Evolutionary conservation across 176 grass and related monocot species (phyloP).

Genomic region (Musa schizocarpa): DNA sequence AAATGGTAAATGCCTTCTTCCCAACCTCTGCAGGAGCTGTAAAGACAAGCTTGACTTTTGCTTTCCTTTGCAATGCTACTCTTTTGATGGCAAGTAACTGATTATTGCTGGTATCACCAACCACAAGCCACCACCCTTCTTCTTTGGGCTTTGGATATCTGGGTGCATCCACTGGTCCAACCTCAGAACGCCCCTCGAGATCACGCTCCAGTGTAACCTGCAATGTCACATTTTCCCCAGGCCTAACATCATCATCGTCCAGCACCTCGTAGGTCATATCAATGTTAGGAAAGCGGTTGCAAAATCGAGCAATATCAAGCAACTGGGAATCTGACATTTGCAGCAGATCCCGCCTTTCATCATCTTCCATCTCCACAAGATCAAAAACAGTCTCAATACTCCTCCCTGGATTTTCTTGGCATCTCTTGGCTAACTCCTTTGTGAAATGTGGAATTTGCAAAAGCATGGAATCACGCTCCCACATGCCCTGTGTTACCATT

Average conservation of each 20-base stretch:
- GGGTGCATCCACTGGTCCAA: conserved; percentile 70
- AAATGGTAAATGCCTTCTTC: conserved; percentile 66
- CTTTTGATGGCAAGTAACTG: conserved; percentile 88
- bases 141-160: conserved; percentile 88
- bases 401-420: conserved; percentile 63
- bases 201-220: conserved; percentile 85
- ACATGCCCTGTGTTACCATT: conserved; percentile 97
- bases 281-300: conserved; percentile 82
- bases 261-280: conserved; percentile 84
- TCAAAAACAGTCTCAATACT: conserved; percentile 81
- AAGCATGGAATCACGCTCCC: conserved; percentile 80
- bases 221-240: conserved; percentile 54
- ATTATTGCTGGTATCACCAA: conserved; percentile 39
- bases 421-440: conserved; percentile 65
- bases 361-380: conserved; percentile 65
- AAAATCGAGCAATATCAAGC: conserved; percentile 62
- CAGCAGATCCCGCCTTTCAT: conserved; percentile 57
- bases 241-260: conserved; percentile 50
- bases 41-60: conserved; percentile 73
- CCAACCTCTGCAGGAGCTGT: conserved; percentile 41
- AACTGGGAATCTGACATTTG: conserved; percentile 68
- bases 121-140: conserved; percentile 92
- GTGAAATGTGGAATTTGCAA: conserved; percentile 77
- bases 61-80: conserved; percentile 58
- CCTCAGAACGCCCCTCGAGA: conserved; percentile 39